Evolutionary conservation across 2,329 filamentous ascomycete species (phyloP).

Genomic region (Exserohilum rostratum): DNA sequence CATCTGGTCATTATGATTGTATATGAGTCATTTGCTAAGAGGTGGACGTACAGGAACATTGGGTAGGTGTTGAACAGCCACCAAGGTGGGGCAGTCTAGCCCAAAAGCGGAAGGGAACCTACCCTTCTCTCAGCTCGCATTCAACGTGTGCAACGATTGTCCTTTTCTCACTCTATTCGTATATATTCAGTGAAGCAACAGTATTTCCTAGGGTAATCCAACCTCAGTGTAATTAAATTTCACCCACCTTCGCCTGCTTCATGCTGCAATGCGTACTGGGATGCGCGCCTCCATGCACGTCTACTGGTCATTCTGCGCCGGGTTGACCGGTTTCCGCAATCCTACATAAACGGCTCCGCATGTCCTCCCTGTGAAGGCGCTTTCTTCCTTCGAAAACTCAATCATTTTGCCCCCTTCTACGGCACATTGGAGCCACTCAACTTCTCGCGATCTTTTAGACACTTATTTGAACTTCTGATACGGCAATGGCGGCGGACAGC

Average conservation of each 20-base stretch:
- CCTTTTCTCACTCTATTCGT: too few relatives aligned
- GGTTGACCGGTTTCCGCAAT: neutral
- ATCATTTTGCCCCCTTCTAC: neutral
- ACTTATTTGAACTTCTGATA: neutral
- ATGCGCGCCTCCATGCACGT: neutral
- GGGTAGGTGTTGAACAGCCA: neutral
- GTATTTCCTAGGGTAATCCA: too few relatives aligned
- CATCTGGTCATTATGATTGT: slow-evolving; percentile 13
- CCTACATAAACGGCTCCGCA: neutral
- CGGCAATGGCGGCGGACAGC: neutral
- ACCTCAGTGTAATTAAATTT: too few relatives aligned
- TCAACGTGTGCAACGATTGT: neutral
- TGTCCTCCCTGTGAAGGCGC: neutral
- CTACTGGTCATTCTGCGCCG: neutral
- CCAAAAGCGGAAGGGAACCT: neutral
- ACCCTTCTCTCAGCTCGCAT: neutral
- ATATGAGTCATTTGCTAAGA: slow-evolving; percentile 36
- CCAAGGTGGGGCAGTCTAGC: neutral
- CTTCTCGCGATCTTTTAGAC: neutral
- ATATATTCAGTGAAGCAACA: too few relatives aligned
- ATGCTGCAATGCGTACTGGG: too few relatives aligned
- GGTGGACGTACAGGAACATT: neutral
- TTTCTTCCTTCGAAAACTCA: neutral
- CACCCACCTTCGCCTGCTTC: too few relatives aligned
- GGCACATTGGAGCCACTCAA: neutral